These are phyloP conservation scores for Phytophthora hybrid DNA, from an alignment of 352 stramenopile species.

Conservation along the genomic window DNA sequence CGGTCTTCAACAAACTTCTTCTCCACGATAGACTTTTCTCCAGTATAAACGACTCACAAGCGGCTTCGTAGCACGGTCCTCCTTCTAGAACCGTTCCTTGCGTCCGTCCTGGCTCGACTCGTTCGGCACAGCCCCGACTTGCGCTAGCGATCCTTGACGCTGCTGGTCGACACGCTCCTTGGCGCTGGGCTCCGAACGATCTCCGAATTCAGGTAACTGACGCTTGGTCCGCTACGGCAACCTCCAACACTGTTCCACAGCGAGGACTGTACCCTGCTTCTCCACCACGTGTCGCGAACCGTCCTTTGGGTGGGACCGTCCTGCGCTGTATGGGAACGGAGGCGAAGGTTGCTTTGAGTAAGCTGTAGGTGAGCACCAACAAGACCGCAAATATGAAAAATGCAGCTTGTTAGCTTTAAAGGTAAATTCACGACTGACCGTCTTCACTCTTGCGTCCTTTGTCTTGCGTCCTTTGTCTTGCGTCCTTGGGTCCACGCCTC, in stretches of 20 bases:
- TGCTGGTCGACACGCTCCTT: slow-evolving; percentile 4
- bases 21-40: not conserved
- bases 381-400: not conserved
- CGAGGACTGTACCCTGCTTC: slow-evolving; percentile 1
- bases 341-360: not conserved
- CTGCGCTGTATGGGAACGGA: not conserved
- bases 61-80: not conserved
- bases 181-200: not conserved
- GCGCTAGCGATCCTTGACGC: not conserved
- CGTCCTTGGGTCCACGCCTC: too few relatives aligned
- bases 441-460: not conserved
- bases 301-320: not conserved
- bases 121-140: not conserved
- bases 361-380: not conserved
- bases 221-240: not conserved
- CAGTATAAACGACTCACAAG: not conserved
- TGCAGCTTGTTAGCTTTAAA: not conserved
- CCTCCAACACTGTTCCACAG: not conserved
- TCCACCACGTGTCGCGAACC: slow-evolving; percentile 6
- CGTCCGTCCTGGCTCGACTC: not conserved
- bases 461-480: too few relatives aligned
- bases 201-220: not conserved
- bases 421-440: not conserved
- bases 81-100: not conserved
- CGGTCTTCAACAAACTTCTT: not conserved